Evolutionary conservation across 805 yeast genomes (phyloP).

Genomic region (Candida coquimbonensis): DNA sequence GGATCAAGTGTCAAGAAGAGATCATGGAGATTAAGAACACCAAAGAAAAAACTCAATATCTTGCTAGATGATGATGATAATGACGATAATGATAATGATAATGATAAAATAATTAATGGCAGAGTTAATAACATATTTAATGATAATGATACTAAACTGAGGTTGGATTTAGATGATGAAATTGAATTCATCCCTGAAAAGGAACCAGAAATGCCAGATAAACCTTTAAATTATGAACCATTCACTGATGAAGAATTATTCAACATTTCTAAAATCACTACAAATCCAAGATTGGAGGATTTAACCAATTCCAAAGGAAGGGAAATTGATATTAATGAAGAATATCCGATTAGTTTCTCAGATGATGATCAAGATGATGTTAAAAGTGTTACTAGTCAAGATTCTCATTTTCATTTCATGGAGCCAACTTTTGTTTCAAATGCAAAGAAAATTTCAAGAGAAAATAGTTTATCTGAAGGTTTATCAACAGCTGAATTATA

Average conservation of each 20-base stretch:
- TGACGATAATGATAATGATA: slow-evolving; percentile 16
- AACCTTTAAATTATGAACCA: slow-evolving; percentile 40
- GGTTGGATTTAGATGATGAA: slow-evolving; percentile 29
- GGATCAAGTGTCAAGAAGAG: slow-evolving; percentile 7
- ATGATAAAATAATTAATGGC: not conserved
- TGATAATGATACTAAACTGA: slow-evolving; percentile 35
- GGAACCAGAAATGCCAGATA: slow-evolving; percentile 32
- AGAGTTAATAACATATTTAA: slow-evolving; percentile 3
- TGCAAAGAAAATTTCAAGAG: slow-evolving; percentile 9
- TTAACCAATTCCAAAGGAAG: not conserved
- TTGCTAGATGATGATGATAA: slow-evolving; percentile 26
- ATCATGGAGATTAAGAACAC: slow-evolving; percentile 15
- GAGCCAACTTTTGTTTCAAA: slow-evolving; percentile 21
- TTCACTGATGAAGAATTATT: slow-evolving; percentile 28
- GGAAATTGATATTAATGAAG: slow-evolving; percentile 12
- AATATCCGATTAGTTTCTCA: slow-evolving; percentile 17
- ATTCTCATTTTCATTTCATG: slow-evolving; percentile 15
- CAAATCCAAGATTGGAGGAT: slow-evolving; percentile 15
- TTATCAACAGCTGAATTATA: slow-evolving; percentile 17
- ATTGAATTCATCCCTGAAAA: slow-evolving; percentile 42
- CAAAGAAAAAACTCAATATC: slow-evolving; percentile 26
- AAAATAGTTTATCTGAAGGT: slow-evolving; percentile 14
- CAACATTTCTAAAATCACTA: slow-evolving; percentile 14
- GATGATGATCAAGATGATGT: slow-evolving; percentile 23
- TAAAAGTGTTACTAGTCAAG: slow-evolving; percentile 8